Evolutionary conservation across 805 yeast species (phyloP), one percentile per base, ranked within the genome.

Genomic region (Candida multigemmis): DNA sequence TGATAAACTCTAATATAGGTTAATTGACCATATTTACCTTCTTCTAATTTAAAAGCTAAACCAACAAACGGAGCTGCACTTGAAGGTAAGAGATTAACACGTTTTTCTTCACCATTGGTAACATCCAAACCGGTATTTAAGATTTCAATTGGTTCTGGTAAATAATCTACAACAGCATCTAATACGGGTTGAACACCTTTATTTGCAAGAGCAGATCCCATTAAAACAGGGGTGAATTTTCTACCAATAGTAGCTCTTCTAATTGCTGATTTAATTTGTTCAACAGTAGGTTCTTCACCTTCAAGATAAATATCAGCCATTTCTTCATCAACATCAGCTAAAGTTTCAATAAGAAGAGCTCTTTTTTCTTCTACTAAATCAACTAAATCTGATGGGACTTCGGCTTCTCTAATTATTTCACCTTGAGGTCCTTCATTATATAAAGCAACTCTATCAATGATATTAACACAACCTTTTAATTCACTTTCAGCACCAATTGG

Each of bases 151-250:
- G 99, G 99, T 53, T 89, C 77, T 24, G 99, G 99, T 45, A 91
- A 70, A 58, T 77, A 91, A 53, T 89, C 96, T 39, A 89, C 89
- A 34, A 91, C 94, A 21, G 96, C 91, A 54, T 91, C 96, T 42
- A 91, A 67, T 19, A 89, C 96, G 13, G 87, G 87, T 65, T 91
- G 99, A 38, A 91, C 71, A 56, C 96, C 96, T 40, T 78, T 83
- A 63, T 91, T 91, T 32, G 97, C 98, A 38, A 91, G 68, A 12
- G 99, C 99, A 26, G 96, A 85, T 13, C 99, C 99, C 96, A 91
- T 91, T 39, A 89, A 66, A n/a, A 91, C 97, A n/a, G 99, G 98
- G 9, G 97, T 85, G 66, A 91, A 91, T 51, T 73, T 82, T 62
- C 96, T 77, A 17, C 87, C 94, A 57, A 89, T 89, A 12, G 99